phyloP scores from a whole-genome alignment of 2,329 filamentous ascomycete species.

The Cladosporium sp. region DNA sequence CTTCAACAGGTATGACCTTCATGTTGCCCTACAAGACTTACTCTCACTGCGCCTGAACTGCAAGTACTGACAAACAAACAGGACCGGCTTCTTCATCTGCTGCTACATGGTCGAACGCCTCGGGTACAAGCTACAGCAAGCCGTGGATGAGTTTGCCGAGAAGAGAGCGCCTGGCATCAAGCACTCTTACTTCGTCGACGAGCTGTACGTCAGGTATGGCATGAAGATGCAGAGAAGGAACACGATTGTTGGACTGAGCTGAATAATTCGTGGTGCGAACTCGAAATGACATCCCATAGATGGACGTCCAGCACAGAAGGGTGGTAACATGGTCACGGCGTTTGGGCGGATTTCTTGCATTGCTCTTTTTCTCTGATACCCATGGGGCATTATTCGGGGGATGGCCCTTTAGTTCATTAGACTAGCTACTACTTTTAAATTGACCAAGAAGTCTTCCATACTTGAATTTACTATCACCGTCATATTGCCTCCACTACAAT shows the following conservation, averaged over 20 bases:
- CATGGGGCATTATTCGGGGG: background rate
- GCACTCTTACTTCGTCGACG: conserved; percentile 84
- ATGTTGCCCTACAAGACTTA: background rate
- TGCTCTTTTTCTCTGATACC: conserved; percentile 6
- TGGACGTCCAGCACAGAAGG: background rate
- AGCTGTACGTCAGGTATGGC: conserved; percentile 73
- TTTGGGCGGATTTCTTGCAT: conserved; percentile 7
- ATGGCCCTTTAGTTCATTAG: background rate
- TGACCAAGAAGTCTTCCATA: too few species aligned
- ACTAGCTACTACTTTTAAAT: background rate
- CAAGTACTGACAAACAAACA: conserved; percentile 22
- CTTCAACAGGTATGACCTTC: conserved; percentile 65
- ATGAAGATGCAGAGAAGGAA: conserved; percentile 23
- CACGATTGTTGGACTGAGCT: conserved; percentile 14
- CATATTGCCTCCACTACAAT: too few species aligned
- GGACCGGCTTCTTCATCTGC: conserved; percentile 86
- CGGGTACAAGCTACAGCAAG: conserved; percentile 67
- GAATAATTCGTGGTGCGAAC: background rate
- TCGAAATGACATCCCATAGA: too few species aligned
- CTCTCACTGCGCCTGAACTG: background rate
- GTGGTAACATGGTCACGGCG: background rate
- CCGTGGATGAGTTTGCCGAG: conserved; percentile 71
- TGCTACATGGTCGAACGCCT: conserved; percentile 85
- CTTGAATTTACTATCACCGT: too few species aligned
- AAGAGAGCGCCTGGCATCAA: conserved; percentile 78